Base-by-base conservation (phyloP, 768 basidiomycete species). In the Paxillus rubicundulus region DNA sequence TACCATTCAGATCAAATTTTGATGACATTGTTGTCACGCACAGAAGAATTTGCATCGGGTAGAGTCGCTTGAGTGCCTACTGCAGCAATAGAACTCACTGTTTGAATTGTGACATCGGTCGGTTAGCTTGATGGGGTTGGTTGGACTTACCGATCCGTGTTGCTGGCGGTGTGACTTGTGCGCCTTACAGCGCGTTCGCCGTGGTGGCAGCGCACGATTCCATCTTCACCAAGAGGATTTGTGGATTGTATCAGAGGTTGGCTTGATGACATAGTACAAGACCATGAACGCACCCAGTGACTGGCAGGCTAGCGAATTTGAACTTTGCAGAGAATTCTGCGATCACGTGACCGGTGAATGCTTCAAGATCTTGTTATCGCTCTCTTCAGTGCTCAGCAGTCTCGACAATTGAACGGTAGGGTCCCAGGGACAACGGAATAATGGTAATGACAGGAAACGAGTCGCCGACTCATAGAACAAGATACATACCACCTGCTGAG, bases 401-500 rank as follows among this genome's bases (percentile, higher is more conserved):
- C n/a, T n/a, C n/a, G n/a, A n/a, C n/a, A n/a, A n/a, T n/a, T n/a
- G n/a, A n/a, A n/a, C n/a, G n/a, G n/a, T n/a, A n/a, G n/a, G n/a
- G n/a, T n/a, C n/a, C 24, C 45, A 40, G 49, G 36, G 42, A 38
- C 37, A 38, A 8, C 17, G 6, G 37, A 18, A 9, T 2, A 38
- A 52, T 40, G 51, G 37, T 56, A 38, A 53, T 42, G 54, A 42
- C 33, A 43, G 41, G 33, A 1, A 7, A 27, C 40, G 51, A 38
- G 17, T 37, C 50, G 24, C 34, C 50, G 61, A 77, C 83, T 47
- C 61, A 69, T 16, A 64, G 74, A 38, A 78, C 79, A 44, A 74
- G 69, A 49, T 79, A 81, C 59, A 58, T 86, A 53, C 64, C 75
- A 27, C 70, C 84, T 7, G 67, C 73, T 33, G 80, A 83, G 55